A percentile compares a stretch with the other conserved stretches of the same genome.
These are phyloP conservation scores for Margaritispora aquatica DNA, from an alignment of 495 filamentous ascomycete genomes.

Conservation along the genomic window DNA sequence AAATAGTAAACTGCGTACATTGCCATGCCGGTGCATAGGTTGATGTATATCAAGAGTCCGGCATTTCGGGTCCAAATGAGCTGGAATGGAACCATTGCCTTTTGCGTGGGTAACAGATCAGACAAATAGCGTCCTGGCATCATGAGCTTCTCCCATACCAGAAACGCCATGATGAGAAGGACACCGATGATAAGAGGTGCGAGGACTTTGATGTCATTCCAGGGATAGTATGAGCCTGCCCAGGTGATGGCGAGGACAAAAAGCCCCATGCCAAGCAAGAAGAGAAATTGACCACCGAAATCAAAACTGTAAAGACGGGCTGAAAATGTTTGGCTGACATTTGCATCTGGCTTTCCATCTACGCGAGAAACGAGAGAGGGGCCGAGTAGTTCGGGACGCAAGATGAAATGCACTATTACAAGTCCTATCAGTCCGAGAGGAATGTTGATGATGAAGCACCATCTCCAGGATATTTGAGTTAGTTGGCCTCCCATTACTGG, in stretches of 20 bases:
- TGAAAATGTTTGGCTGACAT: slow-evolving; percentile 18
- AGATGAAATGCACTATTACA: slow-evolving; percentile 33
- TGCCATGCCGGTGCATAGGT: slow-evolving; percentile 46
- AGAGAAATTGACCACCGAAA: slow-evolving; percentile 46
- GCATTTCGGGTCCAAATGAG: slow-evolving; percentile 45
- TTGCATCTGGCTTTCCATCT: slow-evolving; percentile 10
- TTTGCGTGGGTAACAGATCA: slow-evolving; percentile 37
- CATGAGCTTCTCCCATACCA: slow-evolving; percentile 50
- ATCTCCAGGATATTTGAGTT: slow-evolving; percentile 44
- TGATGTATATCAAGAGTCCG: slow-evolving; percentile 43
- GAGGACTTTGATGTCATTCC: slow-evolving; percentile 43
- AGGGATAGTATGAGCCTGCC: slow-evolving; percentile 50
- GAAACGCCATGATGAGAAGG: slow-evolving; percentile 39
- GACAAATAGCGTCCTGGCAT: slow-evolving; percentile 37
- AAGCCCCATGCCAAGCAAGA: slow-evolving; percentile 52
- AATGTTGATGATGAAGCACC: slow-evolving; percentile 53
- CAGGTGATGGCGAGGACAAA: slow-evolving; percentile 53
- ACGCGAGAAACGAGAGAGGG: slow-evolving; percentile 23
- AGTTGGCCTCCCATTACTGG: slow-evolving; percentile 44
- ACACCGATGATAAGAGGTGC: slow-evolving; percentile 44
- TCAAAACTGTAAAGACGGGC: slow-evolving; percentile 46
- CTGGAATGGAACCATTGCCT: slow-evolving; percentile 51
- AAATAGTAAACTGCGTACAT: slow-evolving; percentile 55
- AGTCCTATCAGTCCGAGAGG: slow-evolving; percentile 37
- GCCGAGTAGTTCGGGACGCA: slow-evolving; percentile 33